Conservation (phyloP, 2,329 filamentous ascomycete genomes). For the Lachnellula cervina region DNA sequence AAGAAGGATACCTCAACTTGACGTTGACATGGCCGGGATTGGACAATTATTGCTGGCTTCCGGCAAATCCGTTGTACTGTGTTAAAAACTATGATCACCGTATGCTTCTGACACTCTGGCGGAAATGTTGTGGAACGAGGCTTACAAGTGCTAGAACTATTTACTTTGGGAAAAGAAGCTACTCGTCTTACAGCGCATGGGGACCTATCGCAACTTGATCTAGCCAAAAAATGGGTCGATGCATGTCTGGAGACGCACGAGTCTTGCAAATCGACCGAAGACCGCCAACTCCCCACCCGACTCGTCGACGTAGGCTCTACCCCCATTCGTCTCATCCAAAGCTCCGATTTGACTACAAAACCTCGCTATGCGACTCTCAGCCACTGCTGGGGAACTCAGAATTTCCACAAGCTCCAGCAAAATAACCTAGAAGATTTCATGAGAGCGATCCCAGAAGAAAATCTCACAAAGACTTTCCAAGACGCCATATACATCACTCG, state of each 20-base stretch:
- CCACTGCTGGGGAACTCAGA: conserved; percentile 18
- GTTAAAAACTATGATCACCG: neutral
- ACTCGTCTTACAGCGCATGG: neutral
- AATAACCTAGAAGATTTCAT: conserved; percentile 5
- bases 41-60: neutral
- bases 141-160: neutral
- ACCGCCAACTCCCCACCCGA: conserved; percentile 2
- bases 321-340: conserved; percentile 2
- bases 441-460: conserved; percentile 1
- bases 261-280: conserved; percentile 1
- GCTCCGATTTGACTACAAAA: conserved; percentile 1
- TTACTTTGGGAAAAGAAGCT: neutral
- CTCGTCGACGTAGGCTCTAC: conserved; percentile 2
- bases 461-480: conserved; percentile 14
- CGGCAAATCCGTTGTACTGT: neutral
- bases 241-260: conserved; percentile 3
- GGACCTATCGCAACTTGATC: neutral
- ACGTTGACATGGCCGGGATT: neutral
- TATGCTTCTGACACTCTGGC: neutral
- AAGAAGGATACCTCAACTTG: neutral
- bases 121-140: neutral
- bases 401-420: conserved; percentile 5
- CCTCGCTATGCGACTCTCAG: conserved; percentile 17
- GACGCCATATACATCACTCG: conserved; percentile 13
- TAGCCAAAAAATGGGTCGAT: conserved; percentile 4